Evolutionary conservation across 441 rosid species (phyloP).

Genomic region (Adansonia grandidieri): DNA sequence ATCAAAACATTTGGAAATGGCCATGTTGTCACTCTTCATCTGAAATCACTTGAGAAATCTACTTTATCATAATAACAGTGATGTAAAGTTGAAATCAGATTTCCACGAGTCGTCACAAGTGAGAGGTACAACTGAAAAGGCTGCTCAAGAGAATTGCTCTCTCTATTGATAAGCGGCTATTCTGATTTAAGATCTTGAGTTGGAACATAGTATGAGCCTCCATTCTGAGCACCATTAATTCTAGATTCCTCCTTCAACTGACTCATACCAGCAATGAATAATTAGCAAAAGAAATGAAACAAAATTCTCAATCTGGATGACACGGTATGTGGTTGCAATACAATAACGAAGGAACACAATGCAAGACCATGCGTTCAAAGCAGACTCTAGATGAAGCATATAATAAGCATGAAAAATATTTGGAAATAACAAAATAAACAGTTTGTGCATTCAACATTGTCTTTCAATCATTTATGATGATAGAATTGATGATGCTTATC

Average conservation of each 20-base stretch:
- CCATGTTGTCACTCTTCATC: not conserved
- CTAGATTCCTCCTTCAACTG: conserved; percentile 53
- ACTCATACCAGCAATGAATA: conserved; percentile 16
- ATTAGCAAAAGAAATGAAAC: conserved; percentile 19
- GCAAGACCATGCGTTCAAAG: not conserved
- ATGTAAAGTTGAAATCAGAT: no score
- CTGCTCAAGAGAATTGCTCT: not conserved
- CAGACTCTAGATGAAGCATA: conserved; percentile 1
- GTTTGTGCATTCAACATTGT: not conserved
- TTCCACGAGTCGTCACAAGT: no score
- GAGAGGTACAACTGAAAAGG: no score
- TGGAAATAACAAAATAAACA: not conserved
- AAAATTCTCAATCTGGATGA: not conserved
- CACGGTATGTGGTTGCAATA: not conserved
- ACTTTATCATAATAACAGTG: no score
- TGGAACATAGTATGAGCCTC: conserved; percentile 28
- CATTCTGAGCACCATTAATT: conserved; percentile 33
- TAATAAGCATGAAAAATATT: not conserved
- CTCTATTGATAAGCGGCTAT: conserved; percentile 28
- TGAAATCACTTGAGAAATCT: no score
- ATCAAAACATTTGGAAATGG: not conserved
- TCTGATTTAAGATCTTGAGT: conserved; percentile 42
- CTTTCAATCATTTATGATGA: not conserved
- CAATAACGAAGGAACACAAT: not conserved
- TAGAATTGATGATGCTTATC: no score